Conservation (phyloP, 1,284 basidiomycete genomes). For the Golubevia sp. region DNA sequence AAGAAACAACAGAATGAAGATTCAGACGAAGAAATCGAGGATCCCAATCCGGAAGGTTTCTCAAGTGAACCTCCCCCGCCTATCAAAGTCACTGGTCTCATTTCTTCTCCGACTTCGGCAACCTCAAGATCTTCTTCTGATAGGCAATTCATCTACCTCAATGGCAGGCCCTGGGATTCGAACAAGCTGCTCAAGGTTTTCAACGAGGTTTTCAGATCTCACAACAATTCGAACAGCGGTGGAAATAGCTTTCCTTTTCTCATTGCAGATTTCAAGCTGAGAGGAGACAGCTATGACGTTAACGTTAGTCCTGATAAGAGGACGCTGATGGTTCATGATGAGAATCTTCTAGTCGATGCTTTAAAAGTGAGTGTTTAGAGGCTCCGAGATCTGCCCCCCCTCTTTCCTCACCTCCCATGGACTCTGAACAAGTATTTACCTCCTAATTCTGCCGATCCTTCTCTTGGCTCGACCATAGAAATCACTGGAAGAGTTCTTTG, state of each 20-base stretch:
- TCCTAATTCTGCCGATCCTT: neutral
- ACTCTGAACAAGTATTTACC: too few relatives aligned
- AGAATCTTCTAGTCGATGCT: constrained; percentile 76
- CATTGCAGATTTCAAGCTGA: constrained; percentile 80
- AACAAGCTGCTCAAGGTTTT: constrained; percentile 77
- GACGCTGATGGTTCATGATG: constrained; percentile 88
- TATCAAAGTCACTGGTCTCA: constrained; percentile 74
- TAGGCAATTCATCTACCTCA: constrained; percentile 91
- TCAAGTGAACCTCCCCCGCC: too few relatives aligned
- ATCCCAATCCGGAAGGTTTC: too few relatives aligned
- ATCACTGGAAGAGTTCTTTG: constrained; percentile 71
- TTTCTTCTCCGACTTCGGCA: constrained; percentile 77
- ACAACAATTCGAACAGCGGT: constrained; percentile 66
- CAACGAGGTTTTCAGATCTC: constrained; percentile 85
- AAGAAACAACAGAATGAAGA: neutral
- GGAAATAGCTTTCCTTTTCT: constrained; percentile 79
- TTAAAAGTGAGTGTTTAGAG: constrained; percentile 70
- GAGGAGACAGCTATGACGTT: constrained; percentile 84
- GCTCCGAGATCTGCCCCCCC: too few relatives aligned
- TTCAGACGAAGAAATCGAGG: neutral
- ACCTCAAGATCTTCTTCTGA: constrained; percentile 68
- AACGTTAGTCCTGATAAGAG: constrained; percentile 97
- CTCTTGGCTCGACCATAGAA: constrained; percentile 55
- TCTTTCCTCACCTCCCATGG: too few relatives aligned
- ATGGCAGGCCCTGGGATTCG: constrained; percentile 81